Evolutionary conservation across 2,329 filamentous ascomycete genomes (phyloP), one percentile per base, ranked within the genome.

Genomic region (Monosporascus sp.): DNA sequence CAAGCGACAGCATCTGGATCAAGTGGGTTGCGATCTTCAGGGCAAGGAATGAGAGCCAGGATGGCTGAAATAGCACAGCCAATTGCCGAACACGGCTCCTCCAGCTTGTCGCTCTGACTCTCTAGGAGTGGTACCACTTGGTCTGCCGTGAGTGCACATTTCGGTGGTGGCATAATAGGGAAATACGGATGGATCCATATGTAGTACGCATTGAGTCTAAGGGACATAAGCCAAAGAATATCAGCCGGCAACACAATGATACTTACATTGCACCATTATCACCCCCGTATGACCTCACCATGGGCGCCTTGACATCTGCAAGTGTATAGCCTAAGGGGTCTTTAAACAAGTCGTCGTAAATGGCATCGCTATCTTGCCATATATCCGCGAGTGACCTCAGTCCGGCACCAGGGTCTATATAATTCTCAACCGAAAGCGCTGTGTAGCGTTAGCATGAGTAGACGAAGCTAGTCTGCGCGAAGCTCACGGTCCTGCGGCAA

Each of bases 131-230:
- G 60, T 1, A 67, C 55, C 5, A 69, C 63, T 50, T 71, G 65
- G 54, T 70, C 72, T 9, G 58, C 55, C 35, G 66, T 56, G 14
- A 71, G 64, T 27, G 62, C 55, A 27, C 55, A 55, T 20, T 65
- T 64, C 6, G 76, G 75, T 2, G 77, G 67, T 14, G 77, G 77
- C 2, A 80, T 61, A 37, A 79, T 76, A 3, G 77, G 77, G 19
- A 79, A 74, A 54, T 72, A 79, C 1, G 75, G 72, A 55, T 80
- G 77, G 52, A 79, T 75, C 69, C 74, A 80, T 52, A 75, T 70
- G 55, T 80, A 80, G 60, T 80, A 80, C 4, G 75, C 77, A 53
- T 77, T 73, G 20, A 79, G 65, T 50, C 73, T 75, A 54, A 51
- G 52, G 7, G 20, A 31, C 31, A 51, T 50, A 16, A 44, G 52